Conservation (phyloP, 2,329 filamentous ascomycete species). For the Fusarium abutilonis region DNA sequence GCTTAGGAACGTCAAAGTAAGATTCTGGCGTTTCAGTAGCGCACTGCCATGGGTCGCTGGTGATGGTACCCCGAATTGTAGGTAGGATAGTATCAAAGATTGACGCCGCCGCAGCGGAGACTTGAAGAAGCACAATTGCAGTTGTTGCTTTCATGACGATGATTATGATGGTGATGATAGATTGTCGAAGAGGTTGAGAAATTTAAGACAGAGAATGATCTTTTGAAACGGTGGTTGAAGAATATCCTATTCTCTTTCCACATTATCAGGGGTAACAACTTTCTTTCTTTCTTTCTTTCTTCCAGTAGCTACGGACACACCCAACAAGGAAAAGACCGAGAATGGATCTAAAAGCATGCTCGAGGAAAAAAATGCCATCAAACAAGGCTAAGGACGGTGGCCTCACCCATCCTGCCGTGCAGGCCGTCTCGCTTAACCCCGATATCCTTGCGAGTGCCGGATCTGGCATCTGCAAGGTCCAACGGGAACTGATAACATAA, state of each 20-base stretch:
- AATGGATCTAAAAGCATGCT: no score
- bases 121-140: background rate
- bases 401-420: no score
- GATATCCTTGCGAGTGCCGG: background rate
- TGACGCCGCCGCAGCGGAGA: background rate
- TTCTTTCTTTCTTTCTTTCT: no score
- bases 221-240: background rate
- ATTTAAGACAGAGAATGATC: background rate
- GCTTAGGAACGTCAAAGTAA: slow-evolving; percentile 5
- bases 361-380: no score
- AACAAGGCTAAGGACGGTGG: no score
- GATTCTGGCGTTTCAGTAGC: background rate
- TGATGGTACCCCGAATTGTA: background rate
- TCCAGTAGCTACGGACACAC: no score
- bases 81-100: slow-evolving; percentile 2
- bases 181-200: background rate
- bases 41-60: background rate
- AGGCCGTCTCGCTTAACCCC: background rate
- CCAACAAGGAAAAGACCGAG: no score
- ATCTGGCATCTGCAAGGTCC: background rate
- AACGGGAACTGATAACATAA: background rate
- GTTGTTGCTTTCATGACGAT: background rate
- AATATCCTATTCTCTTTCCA: no score
- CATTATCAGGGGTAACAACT: no score
- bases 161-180: background rate